Evolutionary conservation across 495 filamentous ascomycete genomes (phyloP).

Genomic region (Saxispiralis lemnorum): DNA sequence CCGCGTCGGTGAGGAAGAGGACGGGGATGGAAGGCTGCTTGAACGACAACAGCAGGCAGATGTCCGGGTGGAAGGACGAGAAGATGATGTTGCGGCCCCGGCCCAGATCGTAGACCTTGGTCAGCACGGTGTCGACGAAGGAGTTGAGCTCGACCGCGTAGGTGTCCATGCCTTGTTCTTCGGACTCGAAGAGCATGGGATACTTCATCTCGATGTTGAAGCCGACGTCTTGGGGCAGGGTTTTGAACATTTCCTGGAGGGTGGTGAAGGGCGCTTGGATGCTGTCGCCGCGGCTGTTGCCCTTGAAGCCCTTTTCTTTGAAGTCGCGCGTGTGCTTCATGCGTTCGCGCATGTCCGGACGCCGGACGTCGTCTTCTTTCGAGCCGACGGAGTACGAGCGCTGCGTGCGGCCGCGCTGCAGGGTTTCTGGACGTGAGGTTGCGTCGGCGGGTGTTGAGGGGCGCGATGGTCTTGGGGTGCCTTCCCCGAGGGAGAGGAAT

Average conservation of each 20-base stretch:
- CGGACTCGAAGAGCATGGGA: conserved; percentile 86
- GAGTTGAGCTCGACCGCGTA: conserved; percentile 94
- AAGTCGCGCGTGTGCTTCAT: conserved; percentile 96
- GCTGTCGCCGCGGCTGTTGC: conserved; percentile 77
- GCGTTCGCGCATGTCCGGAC: conserved; percentile 55
- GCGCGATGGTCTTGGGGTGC: conserved; percentile 32
- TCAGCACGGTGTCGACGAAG: conserved; percentile 85
- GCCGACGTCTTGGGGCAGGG: conserved; percentile 60
- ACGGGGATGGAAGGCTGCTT: conserved; percentile 94
- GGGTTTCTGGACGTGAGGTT: no score
- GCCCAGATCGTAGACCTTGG: conserved; percentile 63
- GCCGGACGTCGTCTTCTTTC: conserved; percentile 27
- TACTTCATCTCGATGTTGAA: conserved; percentile 99
- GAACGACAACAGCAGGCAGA: conserved; percentile 81
- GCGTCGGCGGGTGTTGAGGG: background rate
- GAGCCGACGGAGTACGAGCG: conserved; percentile 26
- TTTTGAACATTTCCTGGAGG: conserved; percentile 76
- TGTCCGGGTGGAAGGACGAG: conserved; percentile 89
- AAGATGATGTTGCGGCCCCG: conserved; percentile 76
- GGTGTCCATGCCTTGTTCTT: conserved; percentile 92
- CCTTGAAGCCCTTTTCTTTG: conserved; percentile 87
- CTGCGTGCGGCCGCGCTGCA: conserved; percentile 3
- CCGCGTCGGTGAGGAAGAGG: conserved; percentile 83
- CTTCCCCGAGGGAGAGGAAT: conserved; percentile 71
- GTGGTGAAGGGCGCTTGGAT: conserved; percentile 94